Percentiles rank a stretch among this genome's conserved stretches.
phyloP scores from a whole-genome alignment of 768 basidiomycete species.

The Dacryopinax spathularia region DNA sequence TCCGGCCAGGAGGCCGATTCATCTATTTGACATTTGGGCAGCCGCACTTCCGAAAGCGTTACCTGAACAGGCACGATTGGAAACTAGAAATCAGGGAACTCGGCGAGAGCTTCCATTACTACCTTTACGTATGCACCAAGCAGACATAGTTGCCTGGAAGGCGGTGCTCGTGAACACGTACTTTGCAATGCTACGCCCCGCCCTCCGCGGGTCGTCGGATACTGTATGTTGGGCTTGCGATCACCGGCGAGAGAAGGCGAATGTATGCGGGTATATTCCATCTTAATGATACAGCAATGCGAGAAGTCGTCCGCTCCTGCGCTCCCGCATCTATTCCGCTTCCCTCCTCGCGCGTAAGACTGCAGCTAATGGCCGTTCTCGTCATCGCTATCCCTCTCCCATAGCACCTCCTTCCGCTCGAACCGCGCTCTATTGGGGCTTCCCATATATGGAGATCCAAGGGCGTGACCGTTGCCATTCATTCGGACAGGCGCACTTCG shows the following conservation, averaged over 20 bases:
- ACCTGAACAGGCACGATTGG: conserved; percentile 42
- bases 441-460: not conserved
- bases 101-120: conserved; percentile 75
- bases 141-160: not conserved
- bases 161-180: no score
- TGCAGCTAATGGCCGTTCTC: not conserved
- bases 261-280: not conserved
- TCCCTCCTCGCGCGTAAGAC: not conserved
- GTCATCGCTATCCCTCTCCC: not conserved
- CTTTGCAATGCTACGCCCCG: no score
- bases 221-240: not conserved
- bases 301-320: no score
- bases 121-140: conserved; percentile 35
- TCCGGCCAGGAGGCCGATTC: conserved; percentile 48
- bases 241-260: no score
- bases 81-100: conserved; percentile 52
- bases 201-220: no score
- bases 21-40: conserved; percentile 80
- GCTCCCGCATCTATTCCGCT: not conserved
- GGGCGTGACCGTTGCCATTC: not conserved
- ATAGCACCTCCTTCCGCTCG: not conserved
- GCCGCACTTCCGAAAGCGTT: conserved; percentile 69
- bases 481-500: not conserved
- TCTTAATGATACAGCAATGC: not conserved
- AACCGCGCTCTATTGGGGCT: not conserved